These are phyloP conservation scores for Picochlorum costavermella DNA, from an alignment of 139 green algal genomes.

Conservation along the genomic window DNA sequence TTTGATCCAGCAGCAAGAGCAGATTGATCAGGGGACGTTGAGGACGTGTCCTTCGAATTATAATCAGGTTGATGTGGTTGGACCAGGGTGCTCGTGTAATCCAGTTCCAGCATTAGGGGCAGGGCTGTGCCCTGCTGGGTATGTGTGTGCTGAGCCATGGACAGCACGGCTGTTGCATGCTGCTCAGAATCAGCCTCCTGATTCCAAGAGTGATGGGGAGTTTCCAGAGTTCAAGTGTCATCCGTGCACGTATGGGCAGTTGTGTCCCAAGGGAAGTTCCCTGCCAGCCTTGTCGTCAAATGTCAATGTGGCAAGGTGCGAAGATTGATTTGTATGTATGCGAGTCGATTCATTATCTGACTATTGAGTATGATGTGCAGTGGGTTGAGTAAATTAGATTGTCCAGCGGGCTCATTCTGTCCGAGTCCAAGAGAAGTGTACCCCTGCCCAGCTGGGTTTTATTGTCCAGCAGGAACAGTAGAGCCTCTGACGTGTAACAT, in stretches of 20 bases:
- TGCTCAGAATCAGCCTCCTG: too few species aligned
- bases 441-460: constrained; percentile 28
- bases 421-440: constrained; percentile 14
- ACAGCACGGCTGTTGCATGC: background rate
- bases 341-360: background rate
- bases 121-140: constrained; percentile 24
- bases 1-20: constrained; percentile 1
- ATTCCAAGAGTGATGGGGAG: background rate
- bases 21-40: background rate
- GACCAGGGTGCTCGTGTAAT: constrained; percentile 29
- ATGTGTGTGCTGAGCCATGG: constrained; percentile 25
- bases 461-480: constrained; percentile 26
- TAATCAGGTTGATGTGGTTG: background rate
- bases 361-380: constrained; percentile 17
- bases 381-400: constrained; percentile 15
- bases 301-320: constrained; percentile 6
- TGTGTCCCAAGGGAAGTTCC: constrained; percentile 24
- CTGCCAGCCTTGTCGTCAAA: constrained; percentile 15
- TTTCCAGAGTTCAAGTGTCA: constrained; percentile 17
- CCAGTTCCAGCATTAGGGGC: background rate
- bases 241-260: constrained; percentile 33
- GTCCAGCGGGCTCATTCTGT: constrained; percentile 33
- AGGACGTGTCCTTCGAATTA: background rate
- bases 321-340: background rate
- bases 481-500: constrained; percentile 31